Conservation (phyloP, 139 green algal species). For the Chlamydomonas incerta region DNA sequence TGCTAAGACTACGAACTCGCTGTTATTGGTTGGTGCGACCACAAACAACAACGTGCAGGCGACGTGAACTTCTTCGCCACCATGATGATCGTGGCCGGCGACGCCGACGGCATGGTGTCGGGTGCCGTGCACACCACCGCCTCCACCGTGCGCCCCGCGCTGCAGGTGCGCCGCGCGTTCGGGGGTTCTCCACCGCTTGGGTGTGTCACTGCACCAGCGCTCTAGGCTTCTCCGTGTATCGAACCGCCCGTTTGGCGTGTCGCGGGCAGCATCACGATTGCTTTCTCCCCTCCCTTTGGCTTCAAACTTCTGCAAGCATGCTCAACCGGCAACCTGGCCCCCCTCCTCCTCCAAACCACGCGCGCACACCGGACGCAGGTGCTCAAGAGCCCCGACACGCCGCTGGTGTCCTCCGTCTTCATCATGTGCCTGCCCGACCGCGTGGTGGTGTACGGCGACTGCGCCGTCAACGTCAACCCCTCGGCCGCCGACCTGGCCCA, state of each 20-base stretch:
- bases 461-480: conserved; percentile 90
- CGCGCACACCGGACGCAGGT: conserved; percentile 71
- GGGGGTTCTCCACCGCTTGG: neutral
- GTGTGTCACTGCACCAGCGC: no score
- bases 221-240: no score
- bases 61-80: conserved; percentile 81
- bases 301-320: no score
- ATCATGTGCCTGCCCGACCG: conserved; percentile 95
- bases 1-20: no score
- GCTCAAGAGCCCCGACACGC: conserved; percentile 57
- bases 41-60: no score
- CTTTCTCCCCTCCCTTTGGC: no score
- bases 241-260: no score
- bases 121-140: conserved; percentile 92
- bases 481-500: conserved; percentile 78
- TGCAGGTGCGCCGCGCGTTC: conserved; percentile 68
- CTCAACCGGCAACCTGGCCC: no score
- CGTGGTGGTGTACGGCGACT: conserved; percentile 93
- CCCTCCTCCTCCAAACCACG: neutral
- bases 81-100: conserved; percentile 84
- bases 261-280: no score
- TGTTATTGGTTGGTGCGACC: no score
- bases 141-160: conserved; percentile 87
- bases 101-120: conserved; percentile 92
- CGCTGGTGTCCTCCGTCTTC: conserved; percentile 88